Percentiles rank a stretch among this genome's conserved stretches.
Conservation (phyloP, 345 rosid genomes). For the Dimocarpus longan region DNA sequence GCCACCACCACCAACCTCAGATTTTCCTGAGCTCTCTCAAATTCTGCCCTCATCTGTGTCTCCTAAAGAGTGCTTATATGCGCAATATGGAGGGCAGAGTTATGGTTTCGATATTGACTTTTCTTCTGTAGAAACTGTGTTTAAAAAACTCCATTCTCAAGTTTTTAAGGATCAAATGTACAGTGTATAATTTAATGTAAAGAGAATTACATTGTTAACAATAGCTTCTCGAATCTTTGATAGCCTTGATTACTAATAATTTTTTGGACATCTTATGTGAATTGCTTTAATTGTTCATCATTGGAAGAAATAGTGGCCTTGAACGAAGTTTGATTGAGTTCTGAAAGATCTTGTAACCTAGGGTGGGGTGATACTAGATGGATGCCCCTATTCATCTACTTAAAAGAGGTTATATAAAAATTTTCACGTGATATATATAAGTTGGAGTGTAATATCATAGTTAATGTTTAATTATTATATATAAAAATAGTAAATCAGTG, state of each 20-base stretch:
- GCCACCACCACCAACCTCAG: constrained; percentile 55
- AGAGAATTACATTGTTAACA: not conserved
- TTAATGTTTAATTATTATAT: too few relatives aligned
- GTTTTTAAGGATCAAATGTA: constrained; percentile 44
- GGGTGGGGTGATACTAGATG: too few relatives aligned
- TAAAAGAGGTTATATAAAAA: too few relatives aligned
- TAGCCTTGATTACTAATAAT: not conserved
- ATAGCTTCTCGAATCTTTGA: not conserved
- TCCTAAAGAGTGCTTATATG: constrained; percentile 54
- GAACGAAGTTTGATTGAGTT: too few relatives aligned
- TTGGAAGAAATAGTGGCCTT: too few relatives aligned
- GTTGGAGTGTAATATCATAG: too few relatives aligned
- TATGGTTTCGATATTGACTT: constrained; percentile 73
- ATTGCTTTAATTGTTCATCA: too few relatives aligned
- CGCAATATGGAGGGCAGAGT: constrained; percentile 76
- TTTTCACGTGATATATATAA: too few relatives aligned
- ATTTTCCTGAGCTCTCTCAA: constrained; percentile 48
- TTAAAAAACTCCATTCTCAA: constrained; percentile 50
- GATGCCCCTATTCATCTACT: too few relatives aligned
- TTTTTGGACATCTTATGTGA: not conserved
- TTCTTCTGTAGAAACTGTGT: constrained; percentile 58
- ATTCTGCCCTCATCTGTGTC: constrained; percentile 55
- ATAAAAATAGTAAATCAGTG: too few relatives aligned
- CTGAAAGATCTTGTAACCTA: too few relatives aligned
- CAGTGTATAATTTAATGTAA: constrained; percentile 7